These are phyloP conservation scores for Neurospora sp. DNA, from an alignment of 2,329 filamentous ascomycete species.

Conservation along the genomic window DNA sequence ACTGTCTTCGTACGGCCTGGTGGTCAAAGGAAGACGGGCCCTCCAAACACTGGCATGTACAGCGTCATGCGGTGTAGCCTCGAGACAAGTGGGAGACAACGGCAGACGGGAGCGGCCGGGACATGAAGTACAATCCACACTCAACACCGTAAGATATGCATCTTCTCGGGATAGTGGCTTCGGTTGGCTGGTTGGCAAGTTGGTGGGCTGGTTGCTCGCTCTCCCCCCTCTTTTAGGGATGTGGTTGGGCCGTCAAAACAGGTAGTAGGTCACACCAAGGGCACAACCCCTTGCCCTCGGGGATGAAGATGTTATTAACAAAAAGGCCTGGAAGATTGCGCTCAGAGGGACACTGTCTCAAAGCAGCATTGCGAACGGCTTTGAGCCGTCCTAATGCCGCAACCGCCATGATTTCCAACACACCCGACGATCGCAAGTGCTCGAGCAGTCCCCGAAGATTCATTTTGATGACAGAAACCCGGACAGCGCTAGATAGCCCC, in stretches of 20 bases:
- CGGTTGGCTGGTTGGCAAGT: background rate
- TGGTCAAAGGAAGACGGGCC: background rate
- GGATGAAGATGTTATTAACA: background rate
- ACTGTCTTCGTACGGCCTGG: background rate
- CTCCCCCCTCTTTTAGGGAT: background rate
- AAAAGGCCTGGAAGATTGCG: background rate
- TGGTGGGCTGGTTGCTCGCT: background rate
- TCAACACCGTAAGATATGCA: background rate
- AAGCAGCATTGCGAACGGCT: background rate
- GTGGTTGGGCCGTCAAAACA: background rate
- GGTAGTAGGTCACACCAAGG: background rate
- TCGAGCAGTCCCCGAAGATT: background rate
- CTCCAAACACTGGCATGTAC: background rate
- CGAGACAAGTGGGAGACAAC: background rate
- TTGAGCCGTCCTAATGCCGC: background rate
- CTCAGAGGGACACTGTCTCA: background rate
- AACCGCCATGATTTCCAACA: background rate
- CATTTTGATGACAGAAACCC: background rate
- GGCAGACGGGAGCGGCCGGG: background rate
- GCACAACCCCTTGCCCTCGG: background rate
- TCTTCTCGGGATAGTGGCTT: background rate
- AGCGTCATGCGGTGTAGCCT: background rate
- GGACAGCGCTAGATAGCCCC: background rate
- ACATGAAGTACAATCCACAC: background rate
- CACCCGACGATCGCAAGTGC: background rate